phyloP scores from a whole-genome alignment of 164 flowering plant genomes.

The Euptelea pleiosperma region DNA sequence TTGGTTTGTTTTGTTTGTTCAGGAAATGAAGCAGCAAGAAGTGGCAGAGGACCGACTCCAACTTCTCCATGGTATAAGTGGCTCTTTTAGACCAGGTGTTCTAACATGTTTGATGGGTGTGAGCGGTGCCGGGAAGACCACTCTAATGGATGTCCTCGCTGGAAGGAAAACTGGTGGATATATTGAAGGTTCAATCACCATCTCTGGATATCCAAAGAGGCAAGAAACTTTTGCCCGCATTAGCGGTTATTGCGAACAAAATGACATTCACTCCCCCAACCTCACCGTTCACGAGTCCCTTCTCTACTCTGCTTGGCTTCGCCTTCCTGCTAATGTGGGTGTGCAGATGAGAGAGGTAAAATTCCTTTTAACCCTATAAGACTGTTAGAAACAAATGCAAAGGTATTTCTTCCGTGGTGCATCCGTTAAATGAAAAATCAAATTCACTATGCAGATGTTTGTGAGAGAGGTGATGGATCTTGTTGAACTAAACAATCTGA shows the following conservation, averaged over 20 bases:
- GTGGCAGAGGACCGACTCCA: conserved; percentile 25
- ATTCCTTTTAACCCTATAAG: too few species aligned
- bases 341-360: conserved; percentile 24
- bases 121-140: conserved; percentile 61
- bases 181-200: conserved; percentile 40
- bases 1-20: background rate
- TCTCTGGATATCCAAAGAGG: conserved; percentile 47
- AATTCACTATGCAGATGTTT: conserved; percentile 51
- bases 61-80: conserved; percentile 39
- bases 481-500: conserved; percentile 79
- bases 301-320: conserved; percentile 36
- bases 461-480: conserved; percentile 88
- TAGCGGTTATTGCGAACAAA: conserved; percentile 52
- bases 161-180: conserved; percentile 56
- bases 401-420: background rate
- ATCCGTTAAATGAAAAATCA: background rate
- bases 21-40: conserved; percentile 41
- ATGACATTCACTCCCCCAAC: conserved; percentile 51
- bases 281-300: conserved; percentile 44
- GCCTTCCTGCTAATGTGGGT: conserved; percentile 26
- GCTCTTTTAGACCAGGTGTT: conserved; percentile 52
- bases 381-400: background rate
- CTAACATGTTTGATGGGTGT: conserved; percentile 55
- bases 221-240: conserved; percentile 53
- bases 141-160: conserved; percentile 55